Evolutionary conservation across 2,329 filamentous ascomycete species (phyloP), one percentile per base, ranked within the genome.

Genomic region (Claviceps sp.): DNA sequence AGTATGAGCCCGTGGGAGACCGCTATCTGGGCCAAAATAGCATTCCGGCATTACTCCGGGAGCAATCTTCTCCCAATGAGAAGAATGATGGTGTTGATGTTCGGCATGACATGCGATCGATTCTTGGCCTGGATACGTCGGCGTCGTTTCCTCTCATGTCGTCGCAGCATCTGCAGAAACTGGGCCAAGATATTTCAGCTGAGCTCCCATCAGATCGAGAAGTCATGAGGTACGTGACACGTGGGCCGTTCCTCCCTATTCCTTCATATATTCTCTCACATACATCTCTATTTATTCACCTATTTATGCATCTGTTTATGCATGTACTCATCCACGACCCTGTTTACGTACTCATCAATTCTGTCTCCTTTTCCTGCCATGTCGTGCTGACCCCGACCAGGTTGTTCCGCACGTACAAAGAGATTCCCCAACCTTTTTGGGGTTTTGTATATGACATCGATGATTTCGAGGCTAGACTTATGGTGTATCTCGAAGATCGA

Each of bases 91-190:
- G 70, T 47, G 71, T 75, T 60, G 77, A 78, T 57, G 81, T 84
- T 50, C 76, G 80, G 50, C 74, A 76, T 58, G 80, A 84, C 64
- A 83, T 84, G 73, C 73, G 79, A 54, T 81, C 81, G 44, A 83
- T 84, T 48, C 70, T 84, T 24, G 81, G 81, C 14, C 69, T 84
- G 38, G 80, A 84, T 60, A 82, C 79, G 52, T 82, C 79, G 37
- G 80, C 81, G 34, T 79, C 81, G 2, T 84, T 83, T 59, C 81
- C 81, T 26, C 72, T 84, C 59, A 84, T 84, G 81, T 84, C 81
- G 7, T 71, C 76, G 18, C 72, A 75, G 37, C 79, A 84, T 55
- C 72, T 84, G 41, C 77, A 82, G 56, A 72, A 70, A 50, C 65
- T 84, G 54, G 79, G 79, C 0, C 68, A 73, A 26, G 81, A 84